phyloP scores from a whole-genome alignment of 2,329 filamentous ascomycete genomes.

The Aspergillus costaricaensis region DNA sequence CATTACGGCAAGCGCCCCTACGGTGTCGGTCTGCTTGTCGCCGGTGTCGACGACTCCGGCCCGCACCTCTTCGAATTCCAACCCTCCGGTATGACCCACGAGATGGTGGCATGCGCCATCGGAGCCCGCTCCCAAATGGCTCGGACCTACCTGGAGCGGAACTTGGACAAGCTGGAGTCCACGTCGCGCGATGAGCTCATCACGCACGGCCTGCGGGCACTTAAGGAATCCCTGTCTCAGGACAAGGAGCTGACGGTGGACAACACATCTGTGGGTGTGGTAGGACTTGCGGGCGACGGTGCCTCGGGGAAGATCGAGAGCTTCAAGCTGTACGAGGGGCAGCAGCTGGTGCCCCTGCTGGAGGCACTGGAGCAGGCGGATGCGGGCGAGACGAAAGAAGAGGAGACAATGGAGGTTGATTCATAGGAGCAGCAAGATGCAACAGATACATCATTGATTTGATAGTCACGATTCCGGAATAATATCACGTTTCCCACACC shows the following conservation, averaged over 20 bases:
- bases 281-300: constrained; percentile 61
- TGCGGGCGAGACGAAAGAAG: constrained; percentile 43
- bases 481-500: constrained; percentile 5
- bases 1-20: constrained; percentile 96
- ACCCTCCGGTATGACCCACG: constrained; percentile 90
- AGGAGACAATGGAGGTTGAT: constrained; percentile 61
- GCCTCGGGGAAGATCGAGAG: constrained; percentile 66
- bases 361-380: constrained; percentile 62
- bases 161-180: constrained; percentile 78
- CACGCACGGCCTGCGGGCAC: constrained; percentile 81
- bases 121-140: constrained; percentile 97
- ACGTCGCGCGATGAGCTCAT: constrained; percentile 82
- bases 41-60: constrained; percentile 89
- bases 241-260: constrained; percentile 97
- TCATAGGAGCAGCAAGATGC: constrained; percentile 36
- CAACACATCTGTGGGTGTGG: constrained; percentile 89
- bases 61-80: constrained; percentile 99
- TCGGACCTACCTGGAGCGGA: constrained; percentile 90
- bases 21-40: constrained; percentile 88
- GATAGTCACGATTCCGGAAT: constrained; percentile 14
- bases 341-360: constrained; percentile 82
- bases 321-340: constrained; percentile 89
- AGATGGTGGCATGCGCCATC: constrained; percentile 96
- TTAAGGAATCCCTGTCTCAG: constrained; percentile 95
- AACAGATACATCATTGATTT: neutral